Evolutionary conservation across 2,329 filamentous ascomycete genomes (phyloP).

Genomic region (Graphiopsis chlorocephala): DNA sequence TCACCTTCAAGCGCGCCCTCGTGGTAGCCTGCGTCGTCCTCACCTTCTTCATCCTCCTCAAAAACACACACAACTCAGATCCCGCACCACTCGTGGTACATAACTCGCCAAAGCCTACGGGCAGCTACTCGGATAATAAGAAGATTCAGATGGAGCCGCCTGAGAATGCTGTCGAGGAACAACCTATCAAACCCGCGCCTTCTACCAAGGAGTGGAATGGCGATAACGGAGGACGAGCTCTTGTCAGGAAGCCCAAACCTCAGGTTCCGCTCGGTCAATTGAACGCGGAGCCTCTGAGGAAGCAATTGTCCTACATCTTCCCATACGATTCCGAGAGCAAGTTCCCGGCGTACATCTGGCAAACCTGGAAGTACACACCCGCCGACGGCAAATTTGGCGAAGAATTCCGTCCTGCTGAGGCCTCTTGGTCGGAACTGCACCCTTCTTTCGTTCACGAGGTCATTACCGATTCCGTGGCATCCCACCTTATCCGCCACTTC

Average conservation of each 20-base stretch:
- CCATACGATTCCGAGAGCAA: constrained; percentile 85
- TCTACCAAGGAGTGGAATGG: constrained; percentile 26
- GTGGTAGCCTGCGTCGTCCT: constrained; percentile 68
- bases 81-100: constrained; percentile 22
- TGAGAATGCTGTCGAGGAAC: constrained; percentile 14
- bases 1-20: constrained; percentile 74
- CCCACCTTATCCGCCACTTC: constrained; percentile 77
- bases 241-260: constrained; percentile 44
- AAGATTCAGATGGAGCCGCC: constrained; percentile 29
- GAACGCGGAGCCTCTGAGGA: constrained; percentile 67
- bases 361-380: constrained; percentile 93
- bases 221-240: constrained; percentile 27
- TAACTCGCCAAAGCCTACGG: constrained; percentile 38
- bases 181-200: constrained; percentile 28
- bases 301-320: constrained; percentile 87
- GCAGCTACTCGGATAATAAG: constrained; percentile 36
- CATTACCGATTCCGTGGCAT: constrained; percentile 84
- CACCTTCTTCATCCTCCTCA: constrained; percentile 67
- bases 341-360: constrained; percentile 98
- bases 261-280: constrained; percentile 69
- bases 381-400: constrained; percentile 71
- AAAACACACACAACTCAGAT: constrained; percentile 51
- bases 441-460: constrained; percentile 95
- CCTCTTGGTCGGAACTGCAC: constrained; percentile 83
- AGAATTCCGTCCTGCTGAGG: constrained; percentile 76